Conservation (phyloP, 768 basidiomycete genomes). For the Dacryopinax primogenitus region DNA sequence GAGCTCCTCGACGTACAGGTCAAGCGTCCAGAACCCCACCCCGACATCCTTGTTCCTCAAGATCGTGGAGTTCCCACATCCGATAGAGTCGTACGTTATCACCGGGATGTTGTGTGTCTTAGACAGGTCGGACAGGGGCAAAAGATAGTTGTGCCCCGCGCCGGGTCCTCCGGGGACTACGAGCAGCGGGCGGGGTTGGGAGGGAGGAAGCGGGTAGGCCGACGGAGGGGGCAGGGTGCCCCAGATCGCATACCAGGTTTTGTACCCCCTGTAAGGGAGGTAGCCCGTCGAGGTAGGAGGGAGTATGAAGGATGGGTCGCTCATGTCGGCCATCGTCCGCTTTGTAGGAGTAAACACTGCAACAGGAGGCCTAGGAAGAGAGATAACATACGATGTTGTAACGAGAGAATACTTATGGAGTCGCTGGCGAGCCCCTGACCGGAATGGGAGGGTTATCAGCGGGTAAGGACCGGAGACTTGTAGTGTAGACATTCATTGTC, state of each 20-base stretch:
- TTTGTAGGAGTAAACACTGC: too few species aligned
- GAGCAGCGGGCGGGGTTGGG: too few species aligned
- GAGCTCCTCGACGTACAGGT: conserved; percentile 7
- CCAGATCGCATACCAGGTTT: conserved; percentile 2
- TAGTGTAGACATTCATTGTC: not conserved
- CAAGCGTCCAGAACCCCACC: conserved; percentile 7
- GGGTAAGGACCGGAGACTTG: not conserved
- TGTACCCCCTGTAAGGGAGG: not conserved
- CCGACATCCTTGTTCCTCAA: conserved; percentile 2
- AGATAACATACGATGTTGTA: too few species aligned
- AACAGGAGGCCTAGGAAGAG: too few species aligned
- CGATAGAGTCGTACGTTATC: conserved; percentile 7
- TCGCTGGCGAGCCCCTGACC: not conserved
- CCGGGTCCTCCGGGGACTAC: conserved; percentile 6
- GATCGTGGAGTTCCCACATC: not conserved
- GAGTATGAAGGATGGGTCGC: not conserved
- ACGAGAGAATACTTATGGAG: too few species aligned
- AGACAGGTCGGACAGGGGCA: not conserved
- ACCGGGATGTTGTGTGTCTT: not conserved
- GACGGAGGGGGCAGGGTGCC: not conserved
- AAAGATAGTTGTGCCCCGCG: conserved; percentile 7
- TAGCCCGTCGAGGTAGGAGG: conserved; percentile 2
- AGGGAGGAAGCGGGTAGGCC: too few species aligned
- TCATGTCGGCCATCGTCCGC: not conserved
- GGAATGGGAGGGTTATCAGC: not conserved